Percentiles rank a stretch among this genome's conserved stretches.
Conservation (phyloP, 139 green algal species). For the Nannochloris sp. region DNA sequence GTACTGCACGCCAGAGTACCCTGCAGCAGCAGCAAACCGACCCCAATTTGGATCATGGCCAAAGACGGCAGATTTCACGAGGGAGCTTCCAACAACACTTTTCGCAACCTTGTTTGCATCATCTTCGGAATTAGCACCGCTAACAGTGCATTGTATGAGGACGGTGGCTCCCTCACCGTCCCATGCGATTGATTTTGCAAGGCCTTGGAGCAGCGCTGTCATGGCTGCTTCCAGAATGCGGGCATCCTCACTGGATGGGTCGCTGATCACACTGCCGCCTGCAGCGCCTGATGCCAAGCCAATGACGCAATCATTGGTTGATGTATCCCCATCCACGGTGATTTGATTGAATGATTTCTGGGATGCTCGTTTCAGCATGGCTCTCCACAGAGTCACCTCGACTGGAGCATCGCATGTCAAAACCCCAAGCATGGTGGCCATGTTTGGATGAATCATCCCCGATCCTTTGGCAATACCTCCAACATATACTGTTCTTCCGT, state of each 20-base stretch:
- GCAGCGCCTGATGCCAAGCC: conserved; percentile 60
- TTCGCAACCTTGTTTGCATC: conserved; percentile 61
- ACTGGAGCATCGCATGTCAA: conserved; percentile 92
- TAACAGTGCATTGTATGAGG: conserved; percentile 79
- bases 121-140: conserved; percentile 29
- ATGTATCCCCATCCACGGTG: conserved; percentile 74
- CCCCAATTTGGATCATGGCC: conserved; percentile 98
- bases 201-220: conserved; percentile 77
- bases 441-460: conserved; percentile 99
- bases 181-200: conserved; percentile 96
- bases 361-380: conserved; percentile 58
- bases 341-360: conserved; percentile 78
- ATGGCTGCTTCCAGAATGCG: conserved; percentile 70
- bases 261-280: conserved; percentile 47
- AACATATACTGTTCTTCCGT: conserved; percentile 57
- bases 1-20: conserved; percentile 80
- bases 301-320: conserved; percentile 77
- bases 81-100: conserved; percentile 67
- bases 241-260: conserved; percentile 44
- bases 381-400: conserved; percentile 55
- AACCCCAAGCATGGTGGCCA: conserved; percentile 96
- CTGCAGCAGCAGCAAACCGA: conserved; percentile 89
- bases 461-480: conserved; percentile 93
- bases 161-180: conserved; percentile 96
- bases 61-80: conserved; percentile 91